A percentile compares a stretch with the other conserved stretches of the same genome.
These are phyloP conservation scores for Hydrangea macrophylla DNA, from an alignment of 148 eudicot genomes.

Conservation along the genomic window DNA sequence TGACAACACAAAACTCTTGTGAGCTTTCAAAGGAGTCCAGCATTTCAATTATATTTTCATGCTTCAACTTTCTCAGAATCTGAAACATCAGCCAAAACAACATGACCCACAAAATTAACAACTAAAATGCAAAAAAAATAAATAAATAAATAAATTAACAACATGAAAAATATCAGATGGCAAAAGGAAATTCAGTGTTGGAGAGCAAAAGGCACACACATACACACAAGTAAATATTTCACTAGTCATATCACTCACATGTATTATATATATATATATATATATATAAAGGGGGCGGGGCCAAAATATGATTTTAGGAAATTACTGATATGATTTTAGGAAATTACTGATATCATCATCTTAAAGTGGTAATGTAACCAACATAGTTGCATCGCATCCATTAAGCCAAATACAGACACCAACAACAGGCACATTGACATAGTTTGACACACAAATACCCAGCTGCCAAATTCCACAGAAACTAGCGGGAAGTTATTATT, in stretches of 20 bases:
- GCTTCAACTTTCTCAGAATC: conserved; percentile 92
- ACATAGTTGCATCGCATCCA: background rate
- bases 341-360: background rate
- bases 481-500: background rate
- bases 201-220: background rate
- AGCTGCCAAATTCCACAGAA: background rate
- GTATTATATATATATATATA: background rate
- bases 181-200: background rate
- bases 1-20: conserved; percentile 94
- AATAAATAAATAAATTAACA: background rate
- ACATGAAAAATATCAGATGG: background rate
- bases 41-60: conserved; percentile 95
- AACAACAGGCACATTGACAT: too few relatives aligned
- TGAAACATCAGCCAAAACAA: conserved; percentile 24
- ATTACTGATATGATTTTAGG: background rate
- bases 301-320: too few relatives aligned
- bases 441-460: too few relatives aligned
- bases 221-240: background rate
- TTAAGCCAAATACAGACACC: background rate
- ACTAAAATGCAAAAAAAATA: background rate
- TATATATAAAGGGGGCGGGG: background rate
- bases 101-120: conserved; percentile 1
- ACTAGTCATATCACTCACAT: too few relatives aligned
- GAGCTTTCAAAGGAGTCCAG: conserved; percentile 94
- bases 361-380: background rate